These are phyloP conservation scores for Hypoxylon crocopeplum DNA, from an alignment of 495 filamentous ascomycete genomes.

Conservation along the genomic window DNA sequence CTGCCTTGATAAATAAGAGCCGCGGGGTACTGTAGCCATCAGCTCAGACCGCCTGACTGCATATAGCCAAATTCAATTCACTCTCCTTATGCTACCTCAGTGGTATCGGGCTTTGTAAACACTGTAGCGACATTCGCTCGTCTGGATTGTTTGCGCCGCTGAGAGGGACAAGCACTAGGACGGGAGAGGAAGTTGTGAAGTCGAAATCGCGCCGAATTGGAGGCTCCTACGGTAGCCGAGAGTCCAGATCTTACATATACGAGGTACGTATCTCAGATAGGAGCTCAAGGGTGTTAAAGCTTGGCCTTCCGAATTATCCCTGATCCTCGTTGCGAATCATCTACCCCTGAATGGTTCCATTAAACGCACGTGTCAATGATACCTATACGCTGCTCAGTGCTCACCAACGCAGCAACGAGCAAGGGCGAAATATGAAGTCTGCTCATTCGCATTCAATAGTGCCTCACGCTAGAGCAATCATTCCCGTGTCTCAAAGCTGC, in stretches of 20 bases:
- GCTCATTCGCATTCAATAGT: neutral
- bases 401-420: no score
- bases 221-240: constrained; percentile 1
- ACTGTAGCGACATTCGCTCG: constrained; percentile 15
- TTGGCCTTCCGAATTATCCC: constrained; percentile 6
- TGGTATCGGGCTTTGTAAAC: constrained; percentile 3
- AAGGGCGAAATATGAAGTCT: neutral
- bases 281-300: neutral
- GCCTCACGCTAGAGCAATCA: neutral
- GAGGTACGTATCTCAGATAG: neutral
- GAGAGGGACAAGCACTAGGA: constrained; percentile 13
- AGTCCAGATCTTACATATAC: constrained; percentile 12
- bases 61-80: no score
- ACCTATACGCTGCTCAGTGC: neutral
- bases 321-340: constrained; percentile 19
- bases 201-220: constrained; percentile 19
- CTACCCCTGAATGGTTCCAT: constrained; percentile 3
- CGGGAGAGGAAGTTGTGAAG: constrained; percentile 23
- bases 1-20: no score
- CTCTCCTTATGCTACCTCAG: no score
- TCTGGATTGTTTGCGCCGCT: constrained; percentile 2
- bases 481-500: neutral
- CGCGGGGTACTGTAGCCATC: no score
- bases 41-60: no score
- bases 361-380: constrained; percentile 14